phyloP scores from a whole-genome alignment of 2,329 filamentous ascomycete species.

The Kalaharituber pfeilii region DNA sequence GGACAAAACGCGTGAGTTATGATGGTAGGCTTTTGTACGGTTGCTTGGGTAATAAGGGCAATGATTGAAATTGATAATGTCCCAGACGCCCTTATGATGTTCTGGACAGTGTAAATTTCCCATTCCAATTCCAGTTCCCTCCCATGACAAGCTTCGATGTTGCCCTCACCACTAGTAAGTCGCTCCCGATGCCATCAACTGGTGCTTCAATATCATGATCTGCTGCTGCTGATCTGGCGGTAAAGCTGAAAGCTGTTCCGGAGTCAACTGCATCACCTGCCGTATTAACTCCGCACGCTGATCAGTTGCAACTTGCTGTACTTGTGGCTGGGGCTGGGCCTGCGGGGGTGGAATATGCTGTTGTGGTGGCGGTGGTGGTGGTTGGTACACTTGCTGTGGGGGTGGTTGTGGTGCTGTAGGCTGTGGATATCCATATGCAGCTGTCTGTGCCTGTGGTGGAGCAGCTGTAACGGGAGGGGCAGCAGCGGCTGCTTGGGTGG shows the following conservation, averaged over 20 bases:
- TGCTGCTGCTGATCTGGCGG: conserved; percentile 39
- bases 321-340: conserved; percentile 27
- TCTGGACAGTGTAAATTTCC: conserved; percentile 9
- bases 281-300: conserved; percentile 40
- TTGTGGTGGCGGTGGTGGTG: conserved; percentile 20
- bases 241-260: conserved; percentile 42
- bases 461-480: conserved; percentile 11
- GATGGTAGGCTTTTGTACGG: no score
- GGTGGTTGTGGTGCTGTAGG: conserved; percentile 17
- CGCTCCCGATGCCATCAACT: conserved; percentile 29
- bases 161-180: conserved; percentile 2
- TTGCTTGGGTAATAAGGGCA: no score
- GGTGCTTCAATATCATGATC: conserved; percentile 41
- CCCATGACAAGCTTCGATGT: neutral
- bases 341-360: conserved; percentile 15
- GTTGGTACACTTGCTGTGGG: conserved; percentile 25
- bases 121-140: conserved; percentile 12
- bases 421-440: conserved; percentile 3
- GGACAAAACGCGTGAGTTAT: no score
- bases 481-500: conserved; percentile 27
- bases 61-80: no score
- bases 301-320: conserved; percentile 23
- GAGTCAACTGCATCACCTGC: conserved; percentile 43
- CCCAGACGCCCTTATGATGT: no score
- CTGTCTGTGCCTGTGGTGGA: conserved; percentile 19